phyloP scores from a whole-genome alignment of 805 yeast species.

The Saccharomyces kudriavzevii region DNA sequence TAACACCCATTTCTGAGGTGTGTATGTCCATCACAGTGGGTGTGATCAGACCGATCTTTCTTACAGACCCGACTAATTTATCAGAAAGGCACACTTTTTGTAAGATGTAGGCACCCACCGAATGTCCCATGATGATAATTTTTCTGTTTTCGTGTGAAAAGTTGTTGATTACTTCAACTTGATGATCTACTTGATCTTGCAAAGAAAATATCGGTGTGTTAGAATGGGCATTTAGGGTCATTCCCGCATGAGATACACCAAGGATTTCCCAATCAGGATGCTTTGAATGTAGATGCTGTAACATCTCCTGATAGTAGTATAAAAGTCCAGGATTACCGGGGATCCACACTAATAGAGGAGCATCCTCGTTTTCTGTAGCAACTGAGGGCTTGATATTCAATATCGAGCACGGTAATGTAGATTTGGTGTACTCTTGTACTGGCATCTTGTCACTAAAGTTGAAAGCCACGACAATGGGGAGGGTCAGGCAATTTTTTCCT shows the following conservation, averaged over 20 bases:
- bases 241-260: constrained; percentile 63
- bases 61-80: constrained; percentile 23
- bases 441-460: constrained; percentile 4
- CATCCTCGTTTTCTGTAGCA: background rate
- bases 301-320: constrained; percentile 52
- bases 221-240: constrained; percentile 20
- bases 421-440: constrained; percentile 5
- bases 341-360: constrained; percentile 45
- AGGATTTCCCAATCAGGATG: constrained; percentile 44
- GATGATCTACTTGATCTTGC: constrained; percentile 52
- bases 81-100: constrained; percentile 41
- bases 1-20: constrained; percentile 34
- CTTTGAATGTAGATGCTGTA: constrained; percentile 35
- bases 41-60: constrained; percentile 52
- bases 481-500: background rate
- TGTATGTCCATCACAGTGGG: constrained; percentile 65
- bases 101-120: constrained; percentile 59
- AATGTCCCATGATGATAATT: constrained; percentile 49
- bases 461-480: background rate
- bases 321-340: constrained; percentile 78
- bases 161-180: constrained; percentile 41
- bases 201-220: constrained; percentile 32
- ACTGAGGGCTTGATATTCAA: constrained; percentile 6
- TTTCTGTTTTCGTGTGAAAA: constrained; percentile 16
- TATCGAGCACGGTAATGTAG: constrained; percentile 16